These are phyloP conservation scores for Aureobasidium melanogenum DNA, from an alignment of 2,329 filamentous ascomycete genomes.

Conservation along the genomic window DNA sequence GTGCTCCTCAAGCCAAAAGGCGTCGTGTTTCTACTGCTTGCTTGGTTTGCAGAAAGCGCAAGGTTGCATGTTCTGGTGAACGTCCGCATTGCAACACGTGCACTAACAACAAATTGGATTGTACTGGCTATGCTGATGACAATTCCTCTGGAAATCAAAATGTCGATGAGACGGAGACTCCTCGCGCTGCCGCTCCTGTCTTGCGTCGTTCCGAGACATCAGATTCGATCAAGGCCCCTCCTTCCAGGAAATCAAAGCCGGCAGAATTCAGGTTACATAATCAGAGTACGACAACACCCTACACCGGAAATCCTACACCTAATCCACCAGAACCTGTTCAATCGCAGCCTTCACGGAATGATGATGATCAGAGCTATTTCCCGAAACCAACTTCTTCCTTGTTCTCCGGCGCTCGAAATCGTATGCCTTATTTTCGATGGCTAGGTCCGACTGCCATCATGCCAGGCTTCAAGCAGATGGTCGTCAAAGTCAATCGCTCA, in stretches of 20 bases:
- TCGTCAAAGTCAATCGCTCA: conserved; percentile 61
- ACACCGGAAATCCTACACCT: not conserved
- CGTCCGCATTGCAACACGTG: conserved; percentile 38
- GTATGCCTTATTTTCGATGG: conserved; percentile 83
- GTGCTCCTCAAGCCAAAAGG: conserved; percentile 69
- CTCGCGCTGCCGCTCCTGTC: not conserved
- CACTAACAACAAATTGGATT: conserved; percentile 39
- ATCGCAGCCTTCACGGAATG: not conserved
- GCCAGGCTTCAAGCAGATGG: conserved; percentile 88
- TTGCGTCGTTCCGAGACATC: not conserved
- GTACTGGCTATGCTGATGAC: conserved; percentile 38
- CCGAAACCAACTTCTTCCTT: conserved; percentile 14
- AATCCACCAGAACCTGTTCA: too few relatives aligned
- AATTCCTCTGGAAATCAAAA: not conserved
- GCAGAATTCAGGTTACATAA: not conserved
- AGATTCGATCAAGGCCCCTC: not conserved
- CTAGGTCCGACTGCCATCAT: conserved; percentile 88
- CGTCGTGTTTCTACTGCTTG: conserved; percentile 67
- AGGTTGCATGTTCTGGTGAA: conserved; percentile 40
- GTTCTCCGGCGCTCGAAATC: conserved; percentile 39
- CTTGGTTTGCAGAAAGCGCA: conserved; percentile 40
- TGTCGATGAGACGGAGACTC: not conserved
- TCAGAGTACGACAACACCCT: not conserved
- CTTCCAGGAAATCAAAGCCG: not conserved
- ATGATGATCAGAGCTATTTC: not conserved